Base-by-base conservation (phyloP, 305 asterid genomes). In the Fraxinus sp. region DNA sequence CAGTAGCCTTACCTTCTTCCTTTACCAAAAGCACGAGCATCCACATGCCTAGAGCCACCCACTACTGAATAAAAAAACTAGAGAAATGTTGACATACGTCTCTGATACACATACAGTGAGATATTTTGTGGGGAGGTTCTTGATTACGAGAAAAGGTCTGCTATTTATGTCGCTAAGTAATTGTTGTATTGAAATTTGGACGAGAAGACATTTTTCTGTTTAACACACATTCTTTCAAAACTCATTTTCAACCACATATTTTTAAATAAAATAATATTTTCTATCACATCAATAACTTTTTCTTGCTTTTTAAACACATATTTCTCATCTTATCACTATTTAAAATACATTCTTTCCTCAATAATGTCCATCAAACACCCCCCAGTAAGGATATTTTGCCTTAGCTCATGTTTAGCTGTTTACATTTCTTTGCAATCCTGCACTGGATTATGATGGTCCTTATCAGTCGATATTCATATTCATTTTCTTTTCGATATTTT, bases 381-480 rank as follows among this genome's bases (percentile, higher is more conserved):
- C 41, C 1, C 6, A 43, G 9, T 9, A 52, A 52, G 16, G 30
- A 10, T 52, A 4, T 30, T 18, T 28, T 30, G 75, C 82, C 64
- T 83, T 73, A 20, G 41, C 75, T 70, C 13, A 6, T 35, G 7
- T 64, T 37, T 66, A 46, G 37, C 39, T 30, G 75, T 70, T 70
- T 8, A 39, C 13, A 8, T 1, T 22, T 33, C 14, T 8, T 11
- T 26, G 37, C 5, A 2, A 11, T 52, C 75, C 73, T 75, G 57
- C 85, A 62, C 81, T 55, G 66, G 70, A 75, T 30, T 55, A 57
- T 41, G 46, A 18, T 64, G 77, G 64, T 26, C 18, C 75, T 68
- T 26, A 30, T 13, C 55, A 20, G 14, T 26, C 39, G 24, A 9
- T 11, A 74, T 37, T 71, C 30, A 36, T 79, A 37, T 71, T 71